Evolutionary conservation across 2,329 filamentous ascomycete species (phyloP).

Genomic region (Waltergamsia citrina): DNA sequence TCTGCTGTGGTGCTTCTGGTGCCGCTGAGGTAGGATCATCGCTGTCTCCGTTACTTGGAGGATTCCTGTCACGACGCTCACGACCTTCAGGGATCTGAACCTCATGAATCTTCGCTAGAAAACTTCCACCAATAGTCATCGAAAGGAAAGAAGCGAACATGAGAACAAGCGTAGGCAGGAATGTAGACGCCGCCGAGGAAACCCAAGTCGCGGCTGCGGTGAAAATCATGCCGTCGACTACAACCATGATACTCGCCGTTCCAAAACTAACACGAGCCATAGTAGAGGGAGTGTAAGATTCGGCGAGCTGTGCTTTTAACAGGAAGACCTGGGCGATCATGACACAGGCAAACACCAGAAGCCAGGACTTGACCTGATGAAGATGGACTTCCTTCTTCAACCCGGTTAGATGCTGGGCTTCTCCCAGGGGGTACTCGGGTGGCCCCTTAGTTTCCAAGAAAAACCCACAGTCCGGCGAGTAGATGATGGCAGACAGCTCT

Average conservation of each 20-base stretch:
- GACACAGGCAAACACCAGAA: conserved; percentile 45
- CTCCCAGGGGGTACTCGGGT: conserved; percentile 38
- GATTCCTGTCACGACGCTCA: conserved; percentile 29
- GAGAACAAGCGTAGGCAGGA: conserved; percentile 46
- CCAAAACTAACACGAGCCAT: conserved; percentile 57
- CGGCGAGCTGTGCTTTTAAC: conserved; percentile 54
- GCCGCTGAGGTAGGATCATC: conserved; percentile 16
- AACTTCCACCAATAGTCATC: conserved; percentile 46
- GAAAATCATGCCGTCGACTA: conserved; percentile 53
- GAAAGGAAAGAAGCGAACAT: conserved; percentile 43
- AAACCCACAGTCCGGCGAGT: conserved; percentile 60
- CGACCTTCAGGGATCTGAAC: conserved; percentile 47
- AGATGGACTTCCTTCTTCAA: conserved; percentile 52
- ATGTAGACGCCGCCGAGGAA: conserved; percentile 43
- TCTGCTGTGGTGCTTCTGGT: neutral
- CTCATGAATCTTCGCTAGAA: conserved; percentile 50
- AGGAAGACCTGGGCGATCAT: conserved; percentile 52
- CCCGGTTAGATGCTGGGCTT: conserved; percentile 47
- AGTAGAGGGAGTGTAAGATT: conserved; percentile 58
- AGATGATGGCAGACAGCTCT: conserved; percentile 53
- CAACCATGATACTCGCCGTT: conserved; percentile 50
- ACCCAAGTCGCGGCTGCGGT: conserved; percentile 45
- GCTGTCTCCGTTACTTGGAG: conserved; percentile 5
- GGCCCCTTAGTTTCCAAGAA: conserved; percentile 57
- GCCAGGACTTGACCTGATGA: conserved; percentile 47